Percentiles rank a stretch among this genome's conserved stretches.
These are phyloP conservation scores for Spizellomyces punctatus DNA, from an alignment of 192 early-diverging fungal species.

Conservation along the genomic window DNA sequence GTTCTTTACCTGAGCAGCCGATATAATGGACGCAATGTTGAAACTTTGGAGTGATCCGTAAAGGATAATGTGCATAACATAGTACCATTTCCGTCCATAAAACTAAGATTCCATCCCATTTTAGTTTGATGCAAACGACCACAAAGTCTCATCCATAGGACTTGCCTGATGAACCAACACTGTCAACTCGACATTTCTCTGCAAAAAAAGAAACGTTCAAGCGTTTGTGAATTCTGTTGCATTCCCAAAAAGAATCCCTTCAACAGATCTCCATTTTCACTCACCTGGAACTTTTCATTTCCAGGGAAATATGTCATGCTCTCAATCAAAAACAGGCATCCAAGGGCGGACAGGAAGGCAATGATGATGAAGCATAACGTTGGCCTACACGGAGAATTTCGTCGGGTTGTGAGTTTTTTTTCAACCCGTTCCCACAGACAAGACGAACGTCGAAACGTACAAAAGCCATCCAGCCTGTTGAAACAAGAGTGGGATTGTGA, in stretches of 20 bases:
- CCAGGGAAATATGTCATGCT: slow-evolving; percentile 68
- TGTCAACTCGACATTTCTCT: slow-evolving; percentile 72
- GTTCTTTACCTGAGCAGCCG: slow-evolving; percentile 59
- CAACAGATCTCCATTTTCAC: not conserved
- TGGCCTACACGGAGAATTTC: slow-evolving; percentile 45
- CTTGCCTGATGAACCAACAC: slow-evolving; percentile 60
- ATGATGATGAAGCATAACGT: slow-evolving; percentile 58
- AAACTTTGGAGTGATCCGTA: slow-evolving; percentile 71
- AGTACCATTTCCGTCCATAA: slow-evolving; percentile 64
- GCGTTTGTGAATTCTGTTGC: not conserved
- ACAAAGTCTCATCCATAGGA: not conserved
- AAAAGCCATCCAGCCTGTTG: slow-evolving; percentile 58
- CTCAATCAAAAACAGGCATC: slow-evolving; percentile 72
- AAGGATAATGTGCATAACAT: slow-evolving; percentile 61
- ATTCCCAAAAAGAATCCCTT: not conserved
- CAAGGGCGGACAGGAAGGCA: slow-evolving; percentile 60
- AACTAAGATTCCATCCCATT: slow-evolving; percentile 32
- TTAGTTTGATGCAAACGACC: not conserved
- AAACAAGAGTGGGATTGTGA: slow-evolving; percentile 56
- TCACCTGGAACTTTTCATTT: slow-evolving; percentile 70
- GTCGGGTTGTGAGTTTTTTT: not conserved
- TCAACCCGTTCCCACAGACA: not conserved
- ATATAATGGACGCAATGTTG: slow-evolving; percentile 71
- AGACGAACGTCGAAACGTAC: slow-evolving; percentile 36
- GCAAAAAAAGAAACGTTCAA: not conserved